Conservation (phyloP, 768 basidiomycete species). For the Leccinum broughii region DNA sequence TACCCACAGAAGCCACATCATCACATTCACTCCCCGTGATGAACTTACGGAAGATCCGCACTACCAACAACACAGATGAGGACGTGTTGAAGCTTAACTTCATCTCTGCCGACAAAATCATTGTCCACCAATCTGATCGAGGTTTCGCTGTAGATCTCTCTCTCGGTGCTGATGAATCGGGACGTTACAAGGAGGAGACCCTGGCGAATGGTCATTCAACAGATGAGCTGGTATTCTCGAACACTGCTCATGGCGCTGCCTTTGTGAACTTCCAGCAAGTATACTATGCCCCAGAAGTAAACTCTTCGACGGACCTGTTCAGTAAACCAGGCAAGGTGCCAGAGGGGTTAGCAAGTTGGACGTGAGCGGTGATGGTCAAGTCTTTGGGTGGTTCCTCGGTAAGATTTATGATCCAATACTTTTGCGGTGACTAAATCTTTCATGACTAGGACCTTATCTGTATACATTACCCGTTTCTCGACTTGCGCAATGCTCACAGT, state of each 20-base stretch:
- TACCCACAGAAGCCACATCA: slow-evolving; percentile 39
- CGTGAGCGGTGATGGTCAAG: slow-evolving; percentile 63
- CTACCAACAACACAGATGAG: slow-evolving; percentile 45
- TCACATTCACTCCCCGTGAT: slow-evolving; percentile 37
- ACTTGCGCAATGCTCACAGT: slow-evolving; percentile 47
- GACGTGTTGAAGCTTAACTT: slow-evolving; percentile 55
- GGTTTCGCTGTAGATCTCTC: slow-evolving; percentile 54
- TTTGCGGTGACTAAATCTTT: slow-evolving; percentile 1
- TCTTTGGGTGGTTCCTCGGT: slow-evolving; percentile 77
- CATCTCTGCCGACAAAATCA: slow-evolving; percentile 54
- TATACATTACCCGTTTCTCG: slow-evolving; percentile 61
- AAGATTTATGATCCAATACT: slow-evolving; percentile 12
- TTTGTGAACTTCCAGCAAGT: slow-evolving; percentile 74
- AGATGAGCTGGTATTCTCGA: slow-evolving; percentile 51
- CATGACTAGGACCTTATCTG: slow-evolving; percentile 23
- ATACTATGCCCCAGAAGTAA: slow-evolving; percentile 51
- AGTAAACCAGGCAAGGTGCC: slow-evolving; percentile 71
- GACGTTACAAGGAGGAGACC: slow-evolving; percentile 47
- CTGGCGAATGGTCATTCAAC: slow-evolving; percentile 60
- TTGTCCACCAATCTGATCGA: slow-evolving; percentile 57
- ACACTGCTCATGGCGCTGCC: slow-evolving; percentile 45
- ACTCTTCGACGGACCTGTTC: slow-evolving; percentile 53
- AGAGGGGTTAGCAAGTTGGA: slow-evolving; percentile 60
- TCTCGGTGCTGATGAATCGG: slow-evolving; percentile 44
- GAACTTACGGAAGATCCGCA: slow-evolving; percentile 52